Base-by-base conservation (phyloP, 495 filamentous ascomycete species). In the Umbilicaria muhlenbergii region DNA sequence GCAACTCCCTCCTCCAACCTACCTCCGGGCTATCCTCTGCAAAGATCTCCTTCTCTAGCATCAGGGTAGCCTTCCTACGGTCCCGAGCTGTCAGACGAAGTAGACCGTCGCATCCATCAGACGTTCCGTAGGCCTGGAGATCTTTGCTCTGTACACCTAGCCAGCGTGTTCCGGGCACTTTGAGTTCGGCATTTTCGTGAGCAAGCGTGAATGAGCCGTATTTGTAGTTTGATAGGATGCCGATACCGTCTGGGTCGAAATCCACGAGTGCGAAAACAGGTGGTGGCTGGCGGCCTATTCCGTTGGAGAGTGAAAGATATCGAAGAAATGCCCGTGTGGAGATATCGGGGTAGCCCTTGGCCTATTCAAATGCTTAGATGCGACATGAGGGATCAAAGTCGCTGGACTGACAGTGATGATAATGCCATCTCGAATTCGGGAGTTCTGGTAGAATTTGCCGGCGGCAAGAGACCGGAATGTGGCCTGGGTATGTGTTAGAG, bases 321-420 rank as follows among this genome's bases (percentile, higher is more conserved):
- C 54, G 60, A 32, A 67, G 65, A 43, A 95, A 87, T 36, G 72
- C 69, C 31, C 92, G 63, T 0, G 88, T 93, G 5, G 72, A 68
- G 18, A 94, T 66, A 53, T 98, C 91, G 0, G 91, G 88, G 58
- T 92, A 96, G 0, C 91, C 91, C 67, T 94, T 96, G 1, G 75
- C 84, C 85, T 85, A 45, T 12, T 32, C 13, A 17, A 39, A 39
- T 36, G 38, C 38, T 36, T 28, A n/a, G 21, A 13, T 53, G 19
- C 0, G 18, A 7, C 39, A 32, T 45, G 12, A 34, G 13, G 15
- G 3, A 11, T 35, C 17, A 15, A n/a, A 17, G 21, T 32, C 3
- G 6, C n/a, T 28, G 28, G 11, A 32, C 67, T 50, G 60, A 79
- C 83, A 1, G 83, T 86, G 41, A 92, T 57, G 3, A 91, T 61